Percentiles rank a stretch among this genome's conserved stretches.
Conservation (phyloP, 345 rosid genomes). For the Lumnitzera racemosa region DNA sequence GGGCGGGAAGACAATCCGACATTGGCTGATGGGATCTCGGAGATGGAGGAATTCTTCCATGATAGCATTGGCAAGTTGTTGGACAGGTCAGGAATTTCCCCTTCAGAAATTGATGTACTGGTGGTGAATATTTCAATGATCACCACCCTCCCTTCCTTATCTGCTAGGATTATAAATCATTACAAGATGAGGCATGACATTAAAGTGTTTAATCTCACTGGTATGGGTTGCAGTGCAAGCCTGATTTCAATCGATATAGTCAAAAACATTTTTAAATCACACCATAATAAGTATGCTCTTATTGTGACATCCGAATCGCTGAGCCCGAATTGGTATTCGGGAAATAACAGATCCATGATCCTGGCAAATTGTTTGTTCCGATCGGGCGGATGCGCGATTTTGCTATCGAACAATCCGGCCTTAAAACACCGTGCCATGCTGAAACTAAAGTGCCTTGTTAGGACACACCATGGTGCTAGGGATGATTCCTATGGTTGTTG, state of each 20-base stretch:
- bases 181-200: constrained; percentile 74
- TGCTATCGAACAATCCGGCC: constrained; percentile 61
- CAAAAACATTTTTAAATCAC: constrained; percentile 45
- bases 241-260: constrained; percentile 63
- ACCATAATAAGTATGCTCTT: constrained; percentile 46
- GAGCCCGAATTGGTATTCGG: constrained; percentile 80
- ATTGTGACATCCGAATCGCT: constrained; percentile 69
- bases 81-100: constrained; percentile 49
- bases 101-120: constrained; percentile 63
- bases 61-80: constrained; percentile 58
- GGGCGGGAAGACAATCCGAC: constrained; percentile 50
- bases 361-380: constrained; percentile 78
- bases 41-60: constrained; percentile 80
- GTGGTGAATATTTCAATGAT: constrained; percentile 83
- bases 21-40: constrained; percentile 45
- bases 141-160: constrained; percentile 48
- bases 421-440: constrained; percentile 44
- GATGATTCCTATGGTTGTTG: constrained; percentile 72
- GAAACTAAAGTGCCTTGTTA: constrained; percentile 58
- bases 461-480: constrained; percentile 83
- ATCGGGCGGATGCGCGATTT: constrained; percentile 69
- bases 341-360: constrained; percentile 82
- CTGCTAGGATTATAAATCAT: constrained; percentile 56
- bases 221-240: constrained; percentile 97
- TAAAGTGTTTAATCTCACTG: constrained; percentile 60